Evolutionary conservation across 2,329 filamentous ascomycete species (phyloP), one percentile per base, ranked within the genome.

Genomic region (Nemania serpens): DNA sequence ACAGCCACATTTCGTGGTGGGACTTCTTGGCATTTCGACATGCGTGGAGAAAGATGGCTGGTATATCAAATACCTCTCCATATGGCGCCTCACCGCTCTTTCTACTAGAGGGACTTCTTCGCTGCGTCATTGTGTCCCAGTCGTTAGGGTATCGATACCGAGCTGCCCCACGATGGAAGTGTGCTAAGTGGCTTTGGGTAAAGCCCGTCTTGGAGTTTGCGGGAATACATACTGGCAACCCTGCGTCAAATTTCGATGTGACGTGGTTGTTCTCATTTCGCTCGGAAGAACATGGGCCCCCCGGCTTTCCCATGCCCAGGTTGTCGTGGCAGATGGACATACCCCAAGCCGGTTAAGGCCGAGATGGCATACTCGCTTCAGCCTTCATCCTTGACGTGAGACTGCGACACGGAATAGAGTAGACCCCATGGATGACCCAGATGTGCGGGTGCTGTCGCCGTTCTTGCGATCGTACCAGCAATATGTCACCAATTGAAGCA

Each of bases 51-150:
- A 37, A 25, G 33, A 47, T 49, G 37, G 50, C 54, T 60, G 47
- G 51, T 12, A 39, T n/a, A 4, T 39, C 15, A 13, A 12, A 13
- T 12, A n/a, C 36, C 36, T 12, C 36, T 33, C 49, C 41, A 56
- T 43, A 36, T 46, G 49, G 49, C 59, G 42, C 63, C 57, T 61
- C 60, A 65, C 63, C 63, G 63, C 63, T 61, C 51, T 65, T 65
- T 65, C 22, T 7, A 59, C 7, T 39, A 10, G 56, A 59, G 47
- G 59, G 46, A 34, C 53, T 59, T 51, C 57, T 61, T 65, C 64
- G 55, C 45, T 48, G 37, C 36, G 41, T 41, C 46, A 55, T 55
- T 47, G 51, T 58, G 59, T 61, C 63, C 58, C 64, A 61, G 41
- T 46, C 61, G 33, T 50, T 36, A 36, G 47, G 52, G 47, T 55